These are phyloP conservation scores for Ormosia semicastrata DNA, from an alignment of 306 rosid genomes.

Conservation along the genomic window DNA sequence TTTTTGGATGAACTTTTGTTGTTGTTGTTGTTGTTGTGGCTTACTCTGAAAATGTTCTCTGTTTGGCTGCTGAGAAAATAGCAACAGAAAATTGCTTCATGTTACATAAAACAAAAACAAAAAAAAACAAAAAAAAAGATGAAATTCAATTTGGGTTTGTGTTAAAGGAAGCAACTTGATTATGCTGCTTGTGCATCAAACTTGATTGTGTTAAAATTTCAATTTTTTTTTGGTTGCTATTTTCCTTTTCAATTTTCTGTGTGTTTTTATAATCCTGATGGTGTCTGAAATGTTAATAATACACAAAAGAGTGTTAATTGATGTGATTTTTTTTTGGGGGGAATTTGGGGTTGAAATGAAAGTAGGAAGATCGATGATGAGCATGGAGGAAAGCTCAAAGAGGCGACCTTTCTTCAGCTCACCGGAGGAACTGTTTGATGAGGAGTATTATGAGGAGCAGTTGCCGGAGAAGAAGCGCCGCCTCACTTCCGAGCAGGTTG, in stretches of 20 bases:
- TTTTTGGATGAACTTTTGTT: neutral
- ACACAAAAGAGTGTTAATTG: slow-evolving; percentile 5
- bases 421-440: slow-evolving; percentile 76
- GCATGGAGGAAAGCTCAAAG: slow-evolving; percentile 78
- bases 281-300: neutral
- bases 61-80: slow-evolving; percentile 15
- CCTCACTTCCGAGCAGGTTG: slow-evolving; percentile 89
- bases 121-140: neutral
- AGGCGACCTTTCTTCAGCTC: slow-evolving; percentile 80
- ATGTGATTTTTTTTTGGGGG: neutral
- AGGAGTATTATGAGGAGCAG: slow-evolving; percentile 90
- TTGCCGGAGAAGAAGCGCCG: slow-evolving; percentile 97
- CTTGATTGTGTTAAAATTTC: slow-evolving; percentile 20
- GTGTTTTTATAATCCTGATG: neutral
- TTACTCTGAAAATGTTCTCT: neutral
- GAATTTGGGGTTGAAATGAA: slow-evolving; percentile 3
- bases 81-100: neutral
- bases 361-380: slow-evolving; percentile 65
- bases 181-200: too few species aligned
- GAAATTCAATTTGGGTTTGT: slow-evolving; percentile 3
- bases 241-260: neutral
- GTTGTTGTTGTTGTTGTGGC: neutral
- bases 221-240: neutral
- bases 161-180: slow-evolving; percentile 29
- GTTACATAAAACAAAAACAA: neutral